A percentile compares a stretch with the other conserved stretches of the same genome.
phyloP scores from a whole-genome alignment of 1,284 basidiomycete species.

The Exsudoporus floridanus region DNA sequence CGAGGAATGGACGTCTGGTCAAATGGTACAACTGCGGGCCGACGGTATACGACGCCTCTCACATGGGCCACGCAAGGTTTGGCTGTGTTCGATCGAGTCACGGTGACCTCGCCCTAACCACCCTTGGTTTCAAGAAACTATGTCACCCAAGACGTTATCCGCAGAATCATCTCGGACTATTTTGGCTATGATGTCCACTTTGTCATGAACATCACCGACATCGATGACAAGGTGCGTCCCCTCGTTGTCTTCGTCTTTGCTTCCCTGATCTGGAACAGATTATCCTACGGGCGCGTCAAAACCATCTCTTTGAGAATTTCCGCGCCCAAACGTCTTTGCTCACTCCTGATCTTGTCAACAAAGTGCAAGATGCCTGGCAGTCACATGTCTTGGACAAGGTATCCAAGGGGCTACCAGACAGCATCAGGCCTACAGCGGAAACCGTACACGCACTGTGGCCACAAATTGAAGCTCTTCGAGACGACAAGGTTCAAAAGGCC shows the following conservation, averaged over 20 bases:
- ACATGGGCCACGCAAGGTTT: conserved; percentile 99
- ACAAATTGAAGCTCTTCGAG: conserved; percentile 45
- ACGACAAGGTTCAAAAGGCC: conserved; percentile 63
- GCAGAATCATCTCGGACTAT: conserved; percentile 92
- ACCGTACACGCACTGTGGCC: conserved; percentile 55
- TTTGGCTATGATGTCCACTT: conserved; percentile 98
- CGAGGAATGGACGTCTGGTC: conserved; percentile 78
- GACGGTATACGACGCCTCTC: conserved; percentile 98
- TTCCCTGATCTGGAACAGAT: conserved; percentile 56
- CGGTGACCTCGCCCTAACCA: conserved; percentile 13
- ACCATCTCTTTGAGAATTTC: conserved; percentile 74
- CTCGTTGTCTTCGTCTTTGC: conserved; percentile 4
- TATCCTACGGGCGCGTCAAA: conserved; percentile 85
- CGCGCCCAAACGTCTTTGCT: conserved; percentile 56
- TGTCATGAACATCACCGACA: conserved; percentile 99
- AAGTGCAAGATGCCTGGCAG: conserved; percentile 64
- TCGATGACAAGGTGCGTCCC: conserved; percentile 91
- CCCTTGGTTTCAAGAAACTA: conserved; percentile 72
- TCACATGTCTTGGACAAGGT: conserved; percentile 63
- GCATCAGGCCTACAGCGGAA: conserved; percentile 47
- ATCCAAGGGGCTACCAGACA: conserved; percentile 53
- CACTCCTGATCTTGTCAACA: conserved; percentile 56
- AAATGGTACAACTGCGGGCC: conserved; percentile 99
- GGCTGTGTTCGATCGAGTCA: conserved; percentile 22
- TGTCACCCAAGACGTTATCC: conserved; percentile 94